Percentiles rank a stretch among this genome's conserved stretches.
Conservation (phyloP, 129 eudicot species). For the Logfia minima region DNA sequence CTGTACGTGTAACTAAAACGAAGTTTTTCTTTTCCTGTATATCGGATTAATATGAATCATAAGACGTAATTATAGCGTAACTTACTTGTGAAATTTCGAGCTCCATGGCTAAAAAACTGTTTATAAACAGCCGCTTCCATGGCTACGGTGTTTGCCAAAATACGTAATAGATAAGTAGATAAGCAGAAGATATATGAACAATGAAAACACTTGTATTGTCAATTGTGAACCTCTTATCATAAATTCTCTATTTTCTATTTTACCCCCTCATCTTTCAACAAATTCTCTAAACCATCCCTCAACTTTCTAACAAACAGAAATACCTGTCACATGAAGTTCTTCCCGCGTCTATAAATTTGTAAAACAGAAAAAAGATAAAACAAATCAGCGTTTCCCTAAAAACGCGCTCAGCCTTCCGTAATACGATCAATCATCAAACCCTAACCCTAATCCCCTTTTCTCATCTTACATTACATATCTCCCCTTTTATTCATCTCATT, state of each 20-base stretch:
- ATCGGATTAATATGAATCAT: not conserved
- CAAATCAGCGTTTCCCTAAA: constrained; percentile 28
- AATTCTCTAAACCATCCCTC: constrained; percentile 22
- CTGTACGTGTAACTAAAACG: not conserved
- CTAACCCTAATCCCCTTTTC: constrained; percentile 35
- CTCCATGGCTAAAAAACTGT: constrained; percentile 28
- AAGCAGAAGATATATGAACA: constrained; percentile 12
- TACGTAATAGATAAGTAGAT: constrained; percentile 22
- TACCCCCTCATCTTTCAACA: constrained; percentile 16
- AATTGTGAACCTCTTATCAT: constrained; percentile 19
- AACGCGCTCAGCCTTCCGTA: constrained; percentile 43
- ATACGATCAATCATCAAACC: constrained; percentile 36
- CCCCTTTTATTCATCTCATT: not conserved
- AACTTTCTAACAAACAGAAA: constrained; percentile 15
- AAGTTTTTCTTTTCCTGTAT: not conserved
- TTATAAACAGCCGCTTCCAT: constrained; percentile 34
- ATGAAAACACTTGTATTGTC: not conserved
- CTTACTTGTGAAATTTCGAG: constrained; percentile 28
- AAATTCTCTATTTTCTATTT: not conserved
- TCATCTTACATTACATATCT: not conserved
- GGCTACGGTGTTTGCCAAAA: not conserved
- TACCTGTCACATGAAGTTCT: constrained; percentile 27
- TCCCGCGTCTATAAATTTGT: constrained; percentile 37
- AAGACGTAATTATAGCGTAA: not conserved
- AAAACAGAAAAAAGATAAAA: constrained; percentile 8